Conservation (phyloP, 108 stramenopile genomes). For the Pelagomonas calceolata region DNA sequence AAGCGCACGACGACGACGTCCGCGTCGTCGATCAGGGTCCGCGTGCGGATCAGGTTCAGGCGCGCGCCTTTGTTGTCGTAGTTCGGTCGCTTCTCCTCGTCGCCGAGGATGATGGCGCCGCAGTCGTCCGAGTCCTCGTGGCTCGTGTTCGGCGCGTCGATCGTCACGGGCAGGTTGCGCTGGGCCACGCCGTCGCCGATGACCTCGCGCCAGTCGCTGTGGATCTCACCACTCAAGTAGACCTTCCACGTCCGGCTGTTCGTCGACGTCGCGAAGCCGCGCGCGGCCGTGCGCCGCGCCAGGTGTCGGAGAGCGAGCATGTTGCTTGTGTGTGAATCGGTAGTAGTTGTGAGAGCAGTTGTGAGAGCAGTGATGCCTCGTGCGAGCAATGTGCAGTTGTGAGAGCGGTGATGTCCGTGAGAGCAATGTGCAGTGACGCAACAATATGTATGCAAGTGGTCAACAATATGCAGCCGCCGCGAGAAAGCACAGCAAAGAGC, state of each 20-base stretch:
- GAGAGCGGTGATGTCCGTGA: too few species aligned
- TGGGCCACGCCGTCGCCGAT: slow-evolving; percentile 53
- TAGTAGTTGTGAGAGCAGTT: too few species aligned
- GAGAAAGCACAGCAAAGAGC: too few species aligned
- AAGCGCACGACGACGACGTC: slow-evolving; percentile 77
- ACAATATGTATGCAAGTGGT: too few species aligned
- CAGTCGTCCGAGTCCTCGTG: slow-evolving; percentile 77
- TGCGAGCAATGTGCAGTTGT: too few species aligned
- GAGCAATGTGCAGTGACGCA: too few species aligned
- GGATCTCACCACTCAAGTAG: slow-evolving; percentile 55
- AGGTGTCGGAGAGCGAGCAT: too few species aligned
- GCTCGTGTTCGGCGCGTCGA: slow-evolving; percentile 56
- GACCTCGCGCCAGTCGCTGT: slow-evolving; percentile 70
- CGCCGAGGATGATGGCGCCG: slow-evolving; percentile 69
- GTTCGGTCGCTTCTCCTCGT: slow-evolving; percentile 62
- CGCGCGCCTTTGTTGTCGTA: slow-evolving; percentile 68
- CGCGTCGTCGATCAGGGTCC: slow-evolving; percentile 49
- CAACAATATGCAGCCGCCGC: too few species aligned
- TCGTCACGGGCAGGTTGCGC: slow-evolving; percentile 48
- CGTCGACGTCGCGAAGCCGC: neutral
- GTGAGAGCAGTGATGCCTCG: too few species aligned
- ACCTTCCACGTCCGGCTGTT: neutral
- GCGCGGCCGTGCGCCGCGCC: too few species aligned
- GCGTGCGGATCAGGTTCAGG: slow-evolving; percentile 53
- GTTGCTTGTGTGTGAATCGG: too few species aligned